phyloP scores from a whole-genome alignment of 306 rosid genomes.

The Cucurbita pepo region DNA sequence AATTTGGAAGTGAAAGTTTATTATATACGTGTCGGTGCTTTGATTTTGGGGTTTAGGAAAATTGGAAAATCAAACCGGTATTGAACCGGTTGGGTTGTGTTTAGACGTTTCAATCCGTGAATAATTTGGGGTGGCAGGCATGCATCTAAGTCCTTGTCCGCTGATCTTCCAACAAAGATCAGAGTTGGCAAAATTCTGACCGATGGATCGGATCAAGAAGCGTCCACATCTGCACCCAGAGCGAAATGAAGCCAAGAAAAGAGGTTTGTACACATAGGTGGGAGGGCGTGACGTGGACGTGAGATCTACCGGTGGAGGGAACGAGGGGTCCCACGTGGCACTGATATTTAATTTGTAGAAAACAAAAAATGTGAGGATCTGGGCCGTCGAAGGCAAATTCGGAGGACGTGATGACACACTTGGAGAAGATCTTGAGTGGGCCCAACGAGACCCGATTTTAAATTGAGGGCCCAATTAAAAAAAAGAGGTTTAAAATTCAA shows the following conservation, averaged over 20 bases:
- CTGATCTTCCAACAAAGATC: background rate
- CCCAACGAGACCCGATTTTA: background rate
- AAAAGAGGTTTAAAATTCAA: background rate
- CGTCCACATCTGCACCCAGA: background rate
- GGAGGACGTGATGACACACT: background rate
- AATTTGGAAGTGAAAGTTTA: background rate
- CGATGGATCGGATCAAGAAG: background rate
- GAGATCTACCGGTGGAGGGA: background rate
- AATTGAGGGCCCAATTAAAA: background rate
- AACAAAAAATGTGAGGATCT: background rate
- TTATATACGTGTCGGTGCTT: background rate
- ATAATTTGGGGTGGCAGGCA: background rate
- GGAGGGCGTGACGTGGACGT: background rate
- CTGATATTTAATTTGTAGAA: background rate
- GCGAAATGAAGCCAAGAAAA: background rate
- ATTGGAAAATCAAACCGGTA: background rate
- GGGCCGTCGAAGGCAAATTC: background rate
- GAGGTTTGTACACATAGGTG: background rate
- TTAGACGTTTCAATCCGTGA: background rate
- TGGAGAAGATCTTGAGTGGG: background rate
- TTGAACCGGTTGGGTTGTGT: background rate
- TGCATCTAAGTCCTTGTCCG: background rate
- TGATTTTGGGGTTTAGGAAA: background rate
- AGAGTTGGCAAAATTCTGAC: background rate
- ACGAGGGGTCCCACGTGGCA: background rate